Conservation (phyloP, 2,329 filamentous ascomycete genomes). For the Geosmithia morbida region DNA sequence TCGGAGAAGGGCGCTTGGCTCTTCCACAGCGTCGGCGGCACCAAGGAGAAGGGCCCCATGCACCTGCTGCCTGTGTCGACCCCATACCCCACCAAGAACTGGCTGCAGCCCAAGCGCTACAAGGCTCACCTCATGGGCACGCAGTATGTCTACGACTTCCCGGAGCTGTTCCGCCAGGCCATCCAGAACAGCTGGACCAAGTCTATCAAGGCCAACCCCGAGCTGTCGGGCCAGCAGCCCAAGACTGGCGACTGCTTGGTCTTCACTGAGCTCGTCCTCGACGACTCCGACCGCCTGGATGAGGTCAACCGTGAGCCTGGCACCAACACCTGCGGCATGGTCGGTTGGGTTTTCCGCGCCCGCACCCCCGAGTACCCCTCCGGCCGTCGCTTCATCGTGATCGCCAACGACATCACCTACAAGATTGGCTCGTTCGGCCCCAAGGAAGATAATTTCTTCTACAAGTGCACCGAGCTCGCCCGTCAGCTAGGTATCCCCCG, state of each 20-base stretch:
- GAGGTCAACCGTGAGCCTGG: slow-evolving; percentile 93
- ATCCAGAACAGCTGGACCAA: slow-evolving; percentile 90
- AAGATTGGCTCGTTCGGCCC: slow-evolving; percentile 98
- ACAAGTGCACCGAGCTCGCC: slow-evolving; percentile 95
- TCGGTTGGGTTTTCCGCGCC: slow-evolving; percentile 91
- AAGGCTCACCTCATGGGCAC: slow-evolving; percentile 99
- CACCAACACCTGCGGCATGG: slow-evolving; percentile 95
- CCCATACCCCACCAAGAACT: slow-evolving; percentile 96
- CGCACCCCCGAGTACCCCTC: slow-evolving; percentile 90
- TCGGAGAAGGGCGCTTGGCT: slow-evolving; percentile 97
- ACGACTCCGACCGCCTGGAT: slow-evolving; percentile 81
- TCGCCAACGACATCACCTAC: slow-evolving; percentile 98
- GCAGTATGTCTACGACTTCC: slow-evolving; percentile 99
- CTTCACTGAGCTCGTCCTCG: slow-evolving; percentile 85
- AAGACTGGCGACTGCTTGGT: slow-evolving; percentile 82
- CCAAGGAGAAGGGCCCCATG: slow-evolving; percentile 89
- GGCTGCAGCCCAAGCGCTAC: slow-evolving; percentile 96
- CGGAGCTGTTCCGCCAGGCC: slow-evolving; percentile 95
- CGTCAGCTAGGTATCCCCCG: slow-evolving; percentile 89
- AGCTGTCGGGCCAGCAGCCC: slow-evolving; percentile 68
- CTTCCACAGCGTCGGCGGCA: slow-evolving; percentile 94
- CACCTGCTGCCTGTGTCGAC: slow-evolving; percentile 83
- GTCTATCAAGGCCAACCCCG: slow-evolving; percentile 58
- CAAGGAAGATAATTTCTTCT: slow-evolving; percentile 94
- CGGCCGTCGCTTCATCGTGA: slow-evolving; percentile 84